phyloP scores from a whole-genome alignment of 805 yeast species.

The Candida quercuum region DNA sequence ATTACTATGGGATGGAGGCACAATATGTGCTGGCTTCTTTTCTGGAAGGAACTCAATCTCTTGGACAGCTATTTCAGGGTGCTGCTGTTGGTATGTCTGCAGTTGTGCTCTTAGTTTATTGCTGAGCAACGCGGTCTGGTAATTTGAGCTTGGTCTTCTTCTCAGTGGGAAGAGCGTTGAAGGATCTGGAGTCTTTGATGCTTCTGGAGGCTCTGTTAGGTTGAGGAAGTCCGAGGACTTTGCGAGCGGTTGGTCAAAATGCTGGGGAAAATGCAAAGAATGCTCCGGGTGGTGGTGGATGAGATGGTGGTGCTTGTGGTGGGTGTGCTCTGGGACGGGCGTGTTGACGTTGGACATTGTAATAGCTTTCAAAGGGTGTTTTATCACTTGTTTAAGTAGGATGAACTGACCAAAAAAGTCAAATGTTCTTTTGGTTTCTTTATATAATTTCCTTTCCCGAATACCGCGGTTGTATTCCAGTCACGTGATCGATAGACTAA shows the following conservation, averaged over 20 bases:
- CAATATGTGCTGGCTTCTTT: too few species aligned
- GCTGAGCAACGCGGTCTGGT: slow-evolving; percentile 3
- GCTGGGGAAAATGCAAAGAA: background rate
- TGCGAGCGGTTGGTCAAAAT: background rate
- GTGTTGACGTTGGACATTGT: background rate
- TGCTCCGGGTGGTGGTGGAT: background rate
- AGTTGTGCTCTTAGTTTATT: background rate
- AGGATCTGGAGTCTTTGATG: slow-evolving; percentile 13
- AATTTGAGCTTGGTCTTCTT: slow-evolving; percentile 5
- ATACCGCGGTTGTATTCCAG: too few species aligned
- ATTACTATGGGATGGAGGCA: too few species aligned
- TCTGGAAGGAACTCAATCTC: too few species aligned
- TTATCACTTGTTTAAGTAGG: too few species aligned
- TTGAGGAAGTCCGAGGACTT: slow-evolving; percentile 7
- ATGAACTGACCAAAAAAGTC: too few species aligned
- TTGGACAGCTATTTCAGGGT: background rate
- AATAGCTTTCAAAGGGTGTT: too few species aligned
- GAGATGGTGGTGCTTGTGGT: background rate
- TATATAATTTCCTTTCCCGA: too few species aligned
- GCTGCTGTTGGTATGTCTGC: background rate
- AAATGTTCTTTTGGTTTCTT: too few species aligned
- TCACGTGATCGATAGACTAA: too few species aligned
- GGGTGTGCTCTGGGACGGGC: background rate
- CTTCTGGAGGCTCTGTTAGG: slow-evolving; percentile 10
- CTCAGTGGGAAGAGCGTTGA: slow-evolving; percentile 2